A percentile compares a stretch with the other conserved stretches of the same genome.
Evolutionary conservation across 169 alveolate genomes (phyloP).

Genomic region (Plasmodium adleri): DNA sequence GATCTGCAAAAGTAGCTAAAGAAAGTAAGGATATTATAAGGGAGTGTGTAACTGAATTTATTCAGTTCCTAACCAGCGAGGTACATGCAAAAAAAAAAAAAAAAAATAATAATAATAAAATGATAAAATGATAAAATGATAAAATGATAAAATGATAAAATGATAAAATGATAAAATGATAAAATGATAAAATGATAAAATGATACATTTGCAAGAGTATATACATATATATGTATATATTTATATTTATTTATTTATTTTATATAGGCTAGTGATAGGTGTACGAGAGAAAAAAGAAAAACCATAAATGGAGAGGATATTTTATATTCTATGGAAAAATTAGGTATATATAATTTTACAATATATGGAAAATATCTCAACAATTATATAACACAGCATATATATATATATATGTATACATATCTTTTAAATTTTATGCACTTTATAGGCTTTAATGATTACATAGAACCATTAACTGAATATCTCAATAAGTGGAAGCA

Average conservation of each 20-base stretch:
- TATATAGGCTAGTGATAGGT: slow-evolving; percentile 93
- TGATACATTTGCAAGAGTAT: background rate
- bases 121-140: too few relatives aligned
- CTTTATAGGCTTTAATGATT: slow-evolving; percentile 82
- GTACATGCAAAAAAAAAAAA: slow-evolving; percentile 49
- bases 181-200: too few relatives aligned
- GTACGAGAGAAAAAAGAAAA: slow-evolving; percentile 93
- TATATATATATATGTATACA: background rate
- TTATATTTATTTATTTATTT: background rate
- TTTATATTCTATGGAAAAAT: slow-evolving; percentile 90
- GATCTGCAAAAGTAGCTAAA: slow-evolving; percentile 93
- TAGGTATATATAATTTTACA: slow-evolving; percentile 85
- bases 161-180: too few relatives aligned
- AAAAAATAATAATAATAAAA: background rate
- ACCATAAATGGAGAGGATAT: slow-evolving; percentile 96
- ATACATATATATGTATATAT: too few relatives aligned
- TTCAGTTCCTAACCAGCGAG: slow-evolving; percentile 94
- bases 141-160: too few relatives aligned
- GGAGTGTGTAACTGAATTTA: slow-evolving; percentile 97
- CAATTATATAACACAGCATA: background rate
- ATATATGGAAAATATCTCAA: background rate
- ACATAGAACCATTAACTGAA: slow-evolving; percentile 85
- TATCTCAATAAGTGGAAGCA: slow-evolving; percentile 90
- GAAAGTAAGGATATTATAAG: slow-evolving; percentile 95
- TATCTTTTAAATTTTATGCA: background rate